phyloP scores from a whole-genome alignment of 2,329 filamentous ascomycete genomes.

The Didymella keratinophila region DNA sequence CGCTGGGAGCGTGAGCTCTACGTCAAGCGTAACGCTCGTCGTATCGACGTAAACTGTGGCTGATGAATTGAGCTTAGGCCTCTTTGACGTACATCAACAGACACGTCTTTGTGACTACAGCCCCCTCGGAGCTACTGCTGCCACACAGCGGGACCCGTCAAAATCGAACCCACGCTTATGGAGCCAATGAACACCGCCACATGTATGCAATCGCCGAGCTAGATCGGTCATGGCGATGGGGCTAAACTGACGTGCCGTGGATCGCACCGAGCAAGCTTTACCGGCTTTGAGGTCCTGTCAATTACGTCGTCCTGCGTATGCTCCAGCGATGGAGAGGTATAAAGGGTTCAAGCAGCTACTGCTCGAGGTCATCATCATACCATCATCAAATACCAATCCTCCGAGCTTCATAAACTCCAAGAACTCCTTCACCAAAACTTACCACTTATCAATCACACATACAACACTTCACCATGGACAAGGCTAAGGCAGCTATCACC shows the following conservation, averaged over 20 bases:
- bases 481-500: constrained; percentile 68
- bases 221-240: constrained; percentile 10
- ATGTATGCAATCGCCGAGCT: constrained; percentile 10
- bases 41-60: constrained; percentile 21
- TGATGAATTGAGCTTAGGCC: constrained; percentile 16
- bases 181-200: constrained; percentile 16
- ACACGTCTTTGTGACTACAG: constrained; percentile 11
- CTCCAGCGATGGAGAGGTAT: constrained; percentile 24
- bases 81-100: constrained; percentile 28
- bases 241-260: constrained; percentile 8
- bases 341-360: constrained; percentile 26
- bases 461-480: constrained; percentile 59
- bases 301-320: constrained; percentile 37
- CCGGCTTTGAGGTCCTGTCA: constrained; percentile 17
- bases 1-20: constrained; percentile 10
- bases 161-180: constrained; percentile 4
- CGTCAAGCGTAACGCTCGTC: constrained; percentile 26
- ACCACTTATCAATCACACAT: constrained; percentile 5
- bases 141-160: constrained; percentile 17
- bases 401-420: constrained; percentile 3
- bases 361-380: constrained; percentile 23
- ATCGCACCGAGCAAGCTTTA: constrained; percentile 12
- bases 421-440: neutral
- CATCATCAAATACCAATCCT: constrained; percentile 18
- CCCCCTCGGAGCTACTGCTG: constrained; percentile 11